These are phyloP conservation scores for Blastomyces gilchristii DNA, from an alignment of 2,329 filamentous ascomycete species.

Conservation along the genomic window DNA sequence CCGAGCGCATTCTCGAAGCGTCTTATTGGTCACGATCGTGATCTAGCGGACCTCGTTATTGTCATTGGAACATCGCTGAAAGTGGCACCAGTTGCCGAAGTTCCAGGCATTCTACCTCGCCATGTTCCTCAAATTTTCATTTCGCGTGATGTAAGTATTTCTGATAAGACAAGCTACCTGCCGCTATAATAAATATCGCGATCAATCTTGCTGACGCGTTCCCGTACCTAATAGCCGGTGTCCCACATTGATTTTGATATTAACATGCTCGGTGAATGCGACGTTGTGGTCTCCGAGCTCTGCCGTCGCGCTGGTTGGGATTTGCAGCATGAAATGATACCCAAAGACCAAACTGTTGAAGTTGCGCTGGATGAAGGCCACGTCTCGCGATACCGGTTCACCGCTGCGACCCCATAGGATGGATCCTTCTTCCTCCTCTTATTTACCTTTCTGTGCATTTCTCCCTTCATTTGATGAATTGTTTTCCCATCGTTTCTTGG, in stretches of 20 bases:
- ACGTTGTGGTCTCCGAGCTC: slow-evolving; percentile 78
- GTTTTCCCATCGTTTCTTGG: slow-evolving; percentile 33
- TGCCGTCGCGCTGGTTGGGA: slow-evolving; percentile 73
- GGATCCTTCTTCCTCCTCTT: slow-evolving; percentile 15
- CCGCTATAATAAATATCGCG: slow-evolving; percentile 7
- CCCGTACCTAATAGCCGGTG: slow-evolving; percentile 47
- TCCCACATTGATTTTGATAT: slow-evolving; percentile 92
- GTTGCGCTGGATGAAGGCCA: slow-evolving; percentile 43
- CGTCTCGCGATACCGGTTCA: slow-evolving; percentile 36
- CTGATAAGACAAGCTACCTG: neutral
- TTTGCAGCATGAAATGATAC: slow-evolving; percentile 72
- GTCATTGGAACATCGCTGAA: slow-evolving; percentile 95
- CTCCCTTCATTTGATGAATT: slow-evolving; percentile 1
- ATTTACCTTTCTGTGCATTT: slow-evolving; percentile 14
- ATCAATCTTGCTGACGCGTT: slow-evolving; percentile 13
- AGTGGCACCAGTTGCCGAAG: slow-evolving; percentile 87
- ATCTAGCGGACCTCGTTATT: slow-evolving; percentile 76
- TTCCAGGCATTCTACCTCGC: slow-evolving; percentile 68
- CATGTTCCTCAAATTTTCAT: slow-evolving; percentile 85
- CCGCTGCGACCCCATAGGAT: slow-evolving; percentile 19
- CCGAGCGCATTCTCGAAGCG: slow-evolving; percentile 73
- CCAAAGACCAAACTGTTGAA: slow-evolving; percentile 52
- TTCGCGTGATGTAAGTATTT: slow-evolving; percentile 53
- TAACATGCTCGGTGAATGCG: slow-evolving; percentile 89
- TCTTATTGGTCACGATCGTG: slow-evolving; percentile 69